Percentiles rank a stretch among this genome's conserved stretches.
phyloP scores from a whole-genome alignment of 2,329 filamentous ascomycete genomes.

The Trichoderma arundinaceum region DNA sequence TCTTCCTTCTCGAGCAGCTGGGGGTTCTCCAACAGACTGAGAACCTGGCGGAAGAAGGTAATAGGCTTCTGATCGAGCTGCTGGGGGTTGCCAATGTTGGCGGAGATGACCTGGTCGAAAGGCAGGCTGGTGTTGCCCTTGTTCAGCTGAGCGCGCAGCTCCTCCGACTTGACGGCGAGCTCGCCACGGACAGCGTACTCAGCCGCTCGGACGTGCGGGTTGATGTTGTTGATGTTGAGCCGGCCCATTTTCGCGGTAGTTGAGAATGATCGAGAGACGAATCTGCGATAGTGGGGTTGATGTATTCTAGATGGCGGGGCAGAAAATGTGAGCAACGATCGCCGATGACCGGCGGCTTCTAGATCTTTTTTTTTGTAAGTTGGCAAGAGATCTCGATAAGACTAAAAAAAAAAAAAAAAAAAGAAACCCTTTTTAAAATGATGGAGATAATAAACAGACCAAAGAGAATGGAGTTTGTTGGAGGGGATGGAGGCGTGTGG shows the following conservation, averaged over 20 bases:
- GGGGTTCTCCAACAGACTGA: conserved; percentile 92
- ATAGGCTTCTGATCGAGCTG: conserved; percentile 99
- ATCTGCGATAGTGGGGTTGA: conserved; percentile 45
- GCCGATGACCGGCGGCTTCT: conserved; percentile 30
- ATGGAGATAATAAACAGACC: neutral
- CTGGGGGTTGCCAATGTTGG: conserved; percentile 99
- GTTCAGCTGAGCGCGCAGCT: conserved; percentile 77
- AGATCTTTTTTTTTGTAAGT: conserved; percentile 16
- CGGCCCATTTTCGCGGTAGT: conserved; percentile 44
- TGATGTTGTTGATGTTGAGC: conserved; percentile 86
- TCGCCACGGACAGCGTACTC: conserved; percentile 97
- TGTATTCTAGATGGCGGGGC: conserved; percentile 34
- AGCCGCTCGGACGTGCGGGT: conserved; percentile 82
- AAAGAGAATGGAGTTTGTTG: conserved; percentile 4
- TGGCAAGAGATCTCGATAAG: neutral
- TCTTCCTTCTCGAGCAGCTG: conserved; percentile 80
- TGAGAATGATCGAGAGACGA: conserved; percentile 23
- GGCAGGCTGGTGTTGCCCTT: conserved; percentile 68
- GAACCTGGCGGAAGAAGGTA: conserved; percentile 97
- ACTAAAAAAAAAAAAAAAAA: neutral
- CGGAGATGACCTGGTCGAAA: conserved; percentile 89
- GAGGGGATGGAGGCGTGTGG: conserved; percentile 11
- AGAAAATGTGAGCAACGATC: conserved; percentile 22
- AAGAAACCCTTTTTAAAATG: neutral
- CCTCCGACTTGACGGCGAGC: conserved; percentile 89